Conservation (phyloP, 257 asterid species). For the Misopates orontium region DNA sequence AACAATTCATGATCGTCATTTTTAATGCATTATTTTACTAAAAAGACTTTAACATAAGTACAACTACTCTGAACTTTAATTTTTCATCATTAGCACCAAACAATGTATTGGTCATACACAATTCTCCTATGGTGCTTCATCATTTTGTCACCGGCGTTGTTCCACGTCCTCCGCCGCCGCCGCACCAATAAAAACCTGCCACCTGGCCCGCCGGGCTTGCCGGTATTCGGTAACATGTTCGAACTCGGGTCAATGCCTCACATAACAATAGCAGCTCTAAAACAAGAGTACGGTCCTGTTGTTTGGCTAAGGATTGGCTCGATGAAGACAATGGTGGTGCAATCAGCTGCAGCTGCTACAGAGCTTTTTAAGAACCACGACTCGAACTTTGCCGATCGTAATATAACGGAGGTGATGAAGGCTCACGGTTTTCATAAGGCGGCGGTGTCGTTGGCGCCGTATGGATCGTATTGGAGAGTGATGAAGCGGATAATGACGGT, state of each 20-base stretch:
- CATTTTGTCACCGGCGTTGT: slow-evolving; percentile 14
- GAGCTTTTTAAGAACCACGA: slow-evolving; percentile 66
- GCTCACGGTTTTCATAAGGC: slow-evolving; percentile 40
- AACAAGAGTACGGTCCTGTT: slow-evolving; percentile 43
- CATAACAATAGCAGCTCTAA: slow-evolving; percentile 37
- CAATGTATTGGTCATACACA: background rate
- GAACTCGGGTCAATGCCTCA: slow-evolving; percentile 54
- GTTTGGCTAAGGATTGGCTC: slow-evolving; percentile 57
- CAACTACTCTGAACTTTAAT: too few relatives aligned
- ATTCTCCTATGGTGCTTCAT: slow-evolving; percentile 22
- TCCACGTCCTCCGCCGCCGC: slow-evolving; percentile 29
- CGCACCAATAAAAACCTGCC: slow-evolving; percentile 30
- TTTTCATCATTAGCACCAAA: too few relatives aligned
- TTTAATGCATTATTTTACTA: too few relatives aligned
- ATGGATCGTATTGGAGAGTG: slow-evolving; percentile 60
- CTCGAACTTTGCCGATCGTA: slow-evolving; percentile 45
- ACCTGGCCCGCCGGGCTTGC: slow-evolving; percentile 66
- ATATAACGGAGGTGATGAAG: slow-evolving; percentile 45
- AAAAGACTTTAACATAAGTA: too few relatives aligned
- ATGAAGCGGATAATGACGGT: slow-evolving; percentile 53
- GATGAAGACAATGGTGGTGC: slow-evolving; percentile 47
- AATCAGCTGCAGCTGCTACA: slow-evolving; percentile 38
- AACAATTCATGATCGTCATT: too few relatives aligned
- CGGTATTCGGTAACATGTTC: slow-evolving; percentile 63
- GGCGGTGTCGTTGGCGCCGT: slow-evolving; percentile 54